Conservation (phyloP, 495 filamentous ascomycete species). For the Penicillium lividum region DNA sequence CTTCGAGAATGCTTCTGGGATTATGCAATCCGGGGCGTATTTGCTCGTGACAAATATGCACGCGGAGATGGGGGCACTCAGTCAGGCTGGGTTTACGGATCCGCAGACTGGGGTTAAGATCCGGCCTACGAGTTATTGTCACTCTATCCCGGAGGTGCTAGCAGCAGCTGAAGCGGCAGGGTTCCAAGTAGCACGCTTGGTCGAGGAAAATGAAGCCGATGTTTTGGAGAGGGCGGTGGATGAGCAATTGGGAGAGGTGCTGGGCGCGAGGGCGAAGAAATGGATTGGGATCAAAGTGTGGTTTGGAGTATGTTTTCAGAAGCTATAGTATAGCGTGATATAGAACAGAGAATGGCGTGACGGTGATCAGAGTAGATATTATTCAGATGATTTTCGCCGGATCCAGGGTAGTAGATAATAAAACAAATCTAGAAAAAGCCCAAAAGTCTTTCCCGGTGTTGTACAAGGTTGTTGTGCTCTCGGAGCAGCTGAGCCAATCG, state of each 20-base stretch:
- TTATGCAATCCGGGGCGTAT: constrained; percentile 54
- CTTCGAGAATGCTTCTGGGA: constrained; percentile 51
- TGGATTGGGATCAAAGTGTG: constrained; percentile 70
- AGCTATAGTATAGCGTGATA: constrained; percentile 17
- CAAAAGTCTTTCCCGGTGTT: constrained; percentile 53
- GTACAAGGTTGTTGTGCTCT: constrained; percentile 52
- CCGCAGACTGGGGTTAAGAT: constrained; percentile 58
- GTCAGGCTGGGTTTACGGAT: constrained; percentile 69
- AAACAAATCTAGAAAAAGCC: constrained; percentile 37
- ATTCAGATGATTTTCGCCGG: constrained; percentile 12
- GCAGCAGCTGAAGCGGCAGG: constrained; percentile 53
- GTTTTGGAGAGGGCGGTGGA: constrained; percentile 51
- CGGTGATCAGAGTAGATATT: constrained; percentile 13
- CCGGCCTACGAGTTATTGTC: constrained; percentile 60
- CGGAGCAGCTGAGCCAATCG: constrained; percentile 40
- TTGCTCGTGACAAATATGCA: constrained; percentile 76
- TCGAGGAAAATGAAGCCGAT: constrained; percentile 17
- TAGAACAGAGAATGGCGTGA: background rate
- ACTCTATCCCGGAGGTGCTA: constrained; percentile 56
- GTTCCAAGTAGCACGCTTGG: constrained; percentile 45
- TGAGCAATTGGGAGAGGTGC: constrained; percentile 44
- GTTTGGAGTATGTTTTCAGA: constrained; percentile 63
- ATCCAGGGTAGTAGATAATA: constrained; percentile 17
- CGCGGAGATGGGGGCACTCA: constrained; percentile 62
- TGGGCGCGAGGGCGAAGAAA: constrained; percentile 63